Base-by-base conservation (phyloP, 768 basidiomycete species). In the Lenzites betulinus region DNA sequence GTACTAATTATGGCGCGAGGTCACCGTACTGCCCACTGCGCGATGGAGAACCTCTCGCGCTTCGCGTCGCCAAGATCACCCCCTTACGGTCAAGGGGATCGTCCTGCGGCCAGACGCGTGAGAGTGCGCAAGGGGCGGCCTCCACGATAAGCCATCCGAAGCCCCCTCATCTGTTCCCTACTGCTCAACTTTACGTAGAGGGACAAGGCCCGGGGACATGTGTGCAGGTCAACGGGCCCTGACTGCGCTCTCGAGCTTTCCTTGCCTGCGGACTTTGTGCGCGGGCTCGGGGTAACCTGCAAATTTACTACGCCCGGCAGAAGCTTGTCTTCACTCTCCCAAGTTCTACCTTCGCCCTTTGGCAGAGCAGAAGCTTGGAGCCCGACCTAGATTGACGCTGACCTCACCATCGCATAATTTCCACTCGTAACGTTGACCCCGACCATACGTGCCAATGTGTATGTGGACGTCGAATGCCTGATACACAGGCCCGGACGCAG, bases 171-270 rank as follows among this genome's bases (percentile, higher is more conserved):
- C 47, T 30, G 4, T 23, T 44, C 25, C 41, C 51, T 30, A 41
- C 4, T 53, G 23, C 59, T 60, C 59, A 60, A 46, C 36, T 53
- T 60, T 60, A 60, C 59, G 59, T 60, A 46, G 52, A 2, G 16
- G 23, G 28, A 48, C 35, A 33, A 9, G 16, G 13, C 39, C 28
- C 26, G 59, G 38, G 38, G 38, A 13, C 59, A 60, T 60, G 59
- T 60, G 59, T 30, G 38, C 51, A 39, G 46, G 30, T 48, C 46
- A 53, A 47, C 48, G n/a, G 56, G 56, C 20, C 26, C 23, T 33
- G 26, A 23, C 5, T 18, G 51, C 47, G 47, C 47, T 42, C 35
- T 16, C 18, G 16, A 16, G 9, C 7, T 20, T 7, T 9, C 11
- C 20, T 16, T 35, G 39, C 38, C 44, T 41, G 26, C 36, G 28